Conservation (phyloP, 2,329 filamentous ascomycete genomes). For the Penicillium sp. region DNA sequence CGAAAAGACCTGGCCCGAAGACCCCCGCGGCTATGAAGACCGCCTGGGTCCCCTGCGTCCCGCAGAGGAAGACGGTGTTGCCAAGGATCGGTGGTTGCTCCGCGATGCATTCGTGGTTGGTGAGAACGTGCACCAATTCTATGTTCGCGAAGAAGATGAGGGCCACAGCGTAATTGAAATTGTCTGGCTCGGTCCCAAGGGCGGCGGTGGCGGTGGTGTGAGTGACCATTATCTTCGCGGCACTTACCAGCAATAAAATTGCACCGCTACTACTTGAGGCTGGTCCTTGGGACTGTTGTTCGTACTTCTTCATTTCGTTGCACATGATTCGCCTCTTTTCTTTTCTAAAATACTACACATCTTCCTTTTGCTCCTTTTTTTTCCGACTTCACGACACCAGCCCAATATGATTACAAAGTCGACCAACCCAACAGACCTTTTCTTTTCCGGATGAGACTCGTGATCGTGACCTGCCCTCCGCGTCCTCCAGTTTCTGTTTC, state of each 20-base stretch:
- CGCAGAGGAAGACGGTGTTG: slow-evolving; percentile 40
- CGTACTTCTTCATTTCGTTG: slow-evolving; percentile 32
- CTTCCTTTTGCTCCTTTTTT: slow-evolving; percentile 2
- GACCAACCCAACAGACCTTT: slow-evolving; percentile 13
- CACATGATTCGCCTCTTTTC: slow-evolving; percentile 34
- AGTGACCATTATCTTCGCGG: slow-evolving; percentile 29
- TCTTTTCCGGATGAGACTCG: slow-evolving; percentile 21
- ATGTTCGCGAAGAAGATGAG: slow-evolving; percentile 41
- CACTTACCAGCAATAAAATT: slow-evolving; percentile 28
- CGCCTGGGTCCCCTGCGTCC: slow-evolving; percentile 42
- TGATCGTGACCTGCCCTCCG: slow-evolving; percentile 22
- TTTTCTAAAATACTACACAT: slow-evolving; percentile 18
- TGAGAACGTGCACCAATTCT: slow-evolving; percentile 45
- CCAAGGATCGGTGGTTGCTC: slow-evolving; percentile 44
- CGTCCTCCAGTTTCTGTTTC: slow-evolving; percentile 30
- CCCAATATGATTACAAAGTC: slow-evolving; percentile 14
- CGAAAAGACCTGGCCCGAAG: slow-evolving; percentile 47
- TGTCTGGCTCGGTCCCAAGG: slow-evolving; percentile 44
- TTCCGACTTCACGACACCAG: slow-evolving; percentile 20
- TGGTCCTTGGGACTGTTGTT: slow-evolving; percentile 35
- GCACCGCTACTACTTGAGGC: slow-evolving; percentile 26
- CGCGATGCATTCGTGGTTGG: slow-evolving; percentile 40
- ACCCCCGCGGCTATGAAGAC: slow-evolving; percentile 41
- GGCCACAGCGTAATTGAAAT: slow-evolving; percentile 45
- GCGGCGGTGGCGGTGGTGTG: slow-evolving; percentile 37